Conservation (phyloP, 306 rosid genomes). For the Cajanus cajan region DNA sequence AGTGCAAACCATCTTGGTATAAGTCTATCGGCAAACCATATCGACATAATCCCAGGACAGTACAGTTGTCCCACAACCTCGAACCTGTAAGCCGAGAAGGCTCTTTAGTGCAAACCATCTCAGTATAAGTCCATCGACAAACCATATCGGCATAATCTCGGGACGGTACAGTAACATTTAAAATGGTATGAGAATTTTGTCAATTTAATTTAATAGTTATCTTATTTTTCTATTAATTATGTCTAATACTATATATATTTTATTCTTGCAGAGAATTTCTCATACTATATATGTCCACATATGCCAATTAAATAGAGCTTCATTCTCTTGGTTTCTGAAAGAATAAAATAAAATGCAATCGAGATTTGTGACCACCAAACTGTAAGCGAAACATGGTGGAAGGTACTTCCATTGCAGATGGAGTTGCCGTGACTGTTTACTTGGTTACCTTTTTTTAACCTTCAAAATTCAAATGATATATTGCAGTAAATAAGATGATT, state of each 20-base stretch:
- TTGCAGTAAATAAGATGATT: neutral
- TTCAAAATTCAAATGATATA: conserved; percentile 11
- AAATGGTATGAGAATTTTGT: neutral
- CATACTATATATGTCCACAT: neutral
- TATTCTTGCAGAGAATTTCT: neutral
- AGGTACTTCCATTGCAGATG: neutral
- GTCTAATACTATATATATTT: neutral
- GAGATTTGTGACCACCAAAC: neutral
- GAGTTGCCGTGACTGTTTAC: neutral
- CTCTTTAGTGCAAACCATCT: no score
- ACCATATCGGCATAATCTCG: no score
- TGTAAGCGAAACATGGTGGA: neutral
- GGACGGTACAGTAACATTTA: no score
- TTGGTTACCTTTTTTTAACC: neutral
- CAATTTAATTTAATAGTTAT: neutral
- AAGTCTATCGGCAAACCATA: no score
- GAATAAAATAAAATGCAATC: neutral
- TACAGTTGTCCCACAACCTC: no score
- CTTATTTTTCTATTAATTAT: neutral
- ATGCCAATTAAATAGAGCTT: neutral
- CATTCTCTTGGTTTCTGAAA: neutral
- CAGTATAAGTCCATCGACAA: no score
- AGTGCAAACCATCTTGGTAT: no score
- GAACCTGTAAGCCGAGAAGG: no score
- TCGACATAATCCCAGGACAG: no score